These are phyloP conservation scores for Neurospora intermedia DNA, from an alignment of 495 filamentous ascomycete genomes.

Conservation along the genomic window DNA sequence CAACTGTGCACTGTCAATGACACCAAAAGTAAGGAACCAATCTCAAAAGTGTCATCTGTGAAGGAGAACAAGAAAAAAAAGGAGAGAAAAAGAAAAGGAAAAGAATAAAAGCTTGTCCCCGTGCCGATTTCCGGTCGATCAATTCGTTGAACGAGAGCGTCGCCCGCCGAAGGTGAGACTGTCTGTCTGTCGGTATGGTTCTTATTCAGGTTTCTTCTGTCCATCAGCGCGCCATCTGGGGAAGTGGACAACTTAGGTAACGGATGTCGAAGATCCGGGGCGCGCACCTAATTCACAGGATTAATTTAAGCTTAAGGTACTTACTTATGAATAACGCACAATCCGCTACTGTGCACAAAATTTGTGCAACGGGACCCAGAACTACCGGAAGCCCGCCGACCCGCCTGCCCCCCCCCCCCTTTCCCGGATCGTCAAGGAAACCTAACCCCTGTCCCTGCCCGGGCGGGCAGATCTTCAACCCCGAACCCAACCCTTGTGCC, in stretches of 20 bases:
- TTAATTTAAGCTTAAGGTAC: background rate
- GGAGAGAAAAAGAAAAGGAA: no score
- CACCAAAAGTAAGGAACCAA: background rate
- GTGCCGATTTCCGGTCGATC: background rate
- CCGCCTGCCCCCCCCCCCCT: background rate
- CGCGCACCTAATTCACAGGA: background rate
- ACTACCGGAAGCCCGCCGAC: background rate
- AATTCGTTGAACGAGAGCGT: background rate
- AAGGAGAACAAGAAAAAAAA: background rate
- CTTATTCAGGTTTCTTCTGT: background rate
- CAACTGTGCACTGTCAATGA: background rate
- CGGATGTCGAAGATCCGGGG: background rate
- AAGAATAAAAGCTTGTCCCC: background rate
- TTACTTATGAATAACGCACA: background rate
- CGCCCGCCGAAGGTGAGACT: background rate
- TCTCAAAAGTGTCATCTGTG: background rate
- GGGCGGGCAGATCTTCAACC: background rate
- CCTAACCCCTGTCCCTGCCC: background rate
- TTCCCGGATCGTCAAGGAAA: no score
- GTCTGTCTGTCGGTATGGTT: background rate
- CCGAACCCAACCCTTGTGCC: no score
- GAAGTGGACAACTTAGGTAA: background rate
- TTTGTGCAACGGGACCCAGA: background rate
- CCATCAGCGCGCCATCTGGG: background rate
- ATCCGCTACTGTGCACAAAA: background rate